Percentiles rank a stretch among this genome's conserved stretches.
These are phyloP conservation scores for Solanum piurae DNA, from an alignment of 257 asterid genomes.

Conservation along the genomic window DNA sequence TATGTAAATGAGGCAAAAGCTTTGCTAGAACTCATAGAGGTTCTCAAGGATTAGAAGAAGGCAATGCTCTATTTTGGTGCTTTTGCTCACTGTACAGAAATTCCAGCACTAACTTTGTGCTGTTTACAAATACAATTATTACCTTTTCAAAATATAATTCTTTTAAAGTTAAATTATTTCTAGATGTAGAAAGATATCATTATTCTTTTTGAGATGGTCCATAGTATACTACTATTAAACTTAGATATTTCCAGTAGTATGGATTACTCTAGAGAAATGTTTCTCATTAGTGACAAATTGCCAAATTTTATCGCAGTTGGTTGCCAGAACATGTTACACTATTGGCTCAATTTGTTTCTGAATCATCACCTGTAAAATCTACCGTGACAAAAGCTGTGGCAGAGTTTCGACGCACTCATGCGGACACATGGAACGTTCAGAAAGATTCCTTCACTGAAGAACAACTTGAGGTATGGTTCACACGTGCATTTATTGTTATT, in stretches of 20 bases:
- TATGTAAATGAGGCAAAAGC: not conserved
- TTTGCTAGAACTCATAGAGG: not conserved
- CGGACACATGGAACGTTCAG: slow-evolving; percentile 94
- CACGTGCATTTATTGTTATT: not conserved
- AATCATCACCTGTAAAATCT: slow-evolving; percentile 89
- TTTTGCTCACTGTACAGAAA: not conserved
- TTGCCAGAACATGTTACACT: slow-evolving; percentile 88
- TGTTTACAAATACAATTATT: not conserved
- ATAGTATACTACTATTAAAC: not conserved
- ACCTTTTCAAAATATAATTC: not conserved
- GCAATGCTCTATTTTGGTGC: not conserved
- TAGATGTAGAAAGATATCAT: not conserved
- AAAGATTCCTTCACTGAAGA: slow-evolving; percentile 89
- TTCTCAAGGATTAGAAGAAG: not conserved
- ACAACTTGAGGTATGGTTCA: slow-evolving; percentile 77
- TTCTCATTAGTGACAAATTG: not conserved
- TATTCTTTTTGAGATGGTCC: not conserved
- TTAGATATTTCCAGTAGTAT: not conserved
- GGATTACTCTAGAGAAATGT: not conserved
- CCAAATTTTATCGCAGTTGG: slow-evolving; percentile 53
- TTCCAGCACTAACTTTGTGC: not conserved
- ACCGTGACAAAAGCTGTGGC: slow-evolving; percentile 97
- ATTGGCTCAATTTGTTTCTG: slow-evolving; percentile 82
- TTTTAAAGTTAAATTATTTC: not conserved
- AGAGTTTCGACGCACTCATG: slow-evolving; percentile 97